Evolutionary conservation across 805 yeast genomes (phyloP).

Genomic region (Hanseniaspora osmophila): DNA sequence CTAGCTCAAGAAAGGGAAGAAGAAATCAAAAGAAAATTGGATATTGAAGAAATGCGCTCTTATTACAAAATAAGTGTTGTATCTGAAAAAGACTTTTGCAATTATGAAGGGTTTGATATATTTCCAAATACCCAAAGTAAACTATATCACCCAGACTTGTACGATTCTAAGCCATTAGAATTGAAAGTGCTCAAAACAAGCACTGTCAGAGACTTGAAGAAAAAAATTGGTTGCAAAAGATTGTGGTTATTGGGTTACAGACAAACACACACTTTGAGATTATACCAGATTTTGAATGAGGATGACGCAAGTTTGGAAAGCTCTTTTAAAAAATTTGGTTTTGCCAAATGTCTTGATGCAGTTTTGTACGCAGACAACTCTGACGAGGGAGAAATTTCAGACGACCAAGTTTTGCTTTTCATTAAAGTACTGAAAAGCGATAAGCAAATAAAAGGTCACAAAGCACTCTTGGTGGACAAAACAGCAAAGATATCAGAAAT

Average conservation of each 20-base stretch:
- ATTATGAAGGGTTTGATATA: slow-evolving; percentile 61
- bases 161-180: slow-evolving; percentile 25
- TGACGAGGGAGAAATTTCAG: slow-evolving; percentile 4
- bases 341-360: not conserved
- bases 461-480: slow-evolving; percentile 40
- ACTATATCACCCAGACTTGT: slow-evolving; percentile 36
- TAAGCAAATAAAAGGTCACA: slow-evolving; percentile 49
- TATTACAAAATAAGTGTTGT: slow-evolving; percentile 46
- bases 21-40: slow-evolving; percentile 37
- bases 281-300: slow-evolving; percentile 30
- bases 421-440: slow-evolving; percentile 50
- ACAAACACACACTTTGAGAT: slow-evolving; percentile 56
- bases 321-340: not conserved
- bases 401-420: slow-evolving; percentile 23
- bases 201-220: slow-evolving; percentile 29
- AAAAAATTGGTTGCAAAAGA: slow-evolving; percentile 25
- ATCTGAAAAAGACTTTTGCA: slow-evolving; percentile 37
- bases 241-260: slow-evolving; percentile 57
- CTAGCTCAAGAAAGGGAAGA: slow-evolving; percentile 51
- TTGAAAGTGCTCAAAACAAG: slow-evolving; percentile 45
- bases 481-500: slow-evolving; percentile 31
- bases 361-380: not conserved
- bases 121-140: slow-evolving; percentile 44
- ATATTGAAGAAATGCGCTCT: slow-evolving; percentile 57
- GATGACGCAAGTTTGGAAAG: slow-evolving; percentile 3